Conservation (phyloP, 352 stramenopile species). For the Hyaloperonospora brassicae region DNA sequence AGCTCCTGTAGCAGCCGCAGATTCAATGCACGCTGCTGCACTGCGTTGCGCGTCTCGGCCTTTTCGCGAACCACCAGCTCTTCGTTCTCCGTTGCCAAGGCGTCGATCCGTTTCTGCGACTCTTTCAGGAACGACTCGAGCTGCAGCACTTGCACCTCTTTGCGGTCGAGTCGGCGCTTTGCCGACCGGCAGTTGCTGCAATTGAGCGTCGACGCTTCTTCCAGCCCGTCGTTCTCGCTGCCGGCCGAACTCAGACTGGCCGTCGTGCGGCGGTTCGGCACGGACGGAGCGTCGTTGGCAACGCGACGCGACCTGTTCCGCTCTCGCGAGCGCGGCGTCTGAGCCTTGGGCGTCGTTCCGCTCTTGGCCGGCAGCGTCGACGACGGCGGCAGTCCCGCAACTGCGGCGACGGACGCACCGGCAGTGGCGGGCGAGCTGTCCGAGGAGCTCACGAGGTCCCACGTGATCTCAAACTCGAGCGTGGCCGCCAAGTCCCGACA, state of each 20-base stretch:
- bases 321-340: conserved; percentile 17
- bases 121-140: conserved; percentile 74
- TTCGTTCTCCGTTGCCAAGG: conserved; percentile 52
- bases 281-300: conserved; percentile 22
- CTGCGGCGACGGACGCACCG: neutral
- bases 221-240: conserved; percentile 42
- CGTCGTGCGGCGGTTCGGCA: conserved; percentile 46
- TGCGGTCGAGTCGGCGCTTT: conserved; percentile 55
- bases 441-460: conserved; percentile 6
- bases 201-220: conserved; percentile 28
- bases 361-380: conserved; percentile 32
- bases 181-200: conserved; percentile 47
- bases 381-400: conserved; percentile 32
- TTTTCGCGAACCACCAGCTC: conserved; percentile 52
- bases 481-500: conserved; percentile 66
- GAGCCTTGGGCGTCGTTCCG: conserved; percentile 11
- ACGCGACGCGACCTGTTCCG: conserved; percentile 13
- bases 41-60: conserved; percentile 55
- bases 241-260: conserved; percentile 51
- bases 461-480: conserved; percentile 71
- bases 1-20: conserved; percentile 67
- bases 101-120: conserved; percentile 67
- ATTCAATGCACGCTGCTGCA: conserved; percentile 44
- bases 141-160: conserved; percentile 68
- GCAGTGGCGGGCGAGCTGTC: neutral